Percentiles rank a stretch among this genome's conserved stretches.
These are phyloP conservation scores for Platanthera guangdongensis DNA, from an alignment of 106 monocot genomes.

Conservation along the genomic window DNA sequence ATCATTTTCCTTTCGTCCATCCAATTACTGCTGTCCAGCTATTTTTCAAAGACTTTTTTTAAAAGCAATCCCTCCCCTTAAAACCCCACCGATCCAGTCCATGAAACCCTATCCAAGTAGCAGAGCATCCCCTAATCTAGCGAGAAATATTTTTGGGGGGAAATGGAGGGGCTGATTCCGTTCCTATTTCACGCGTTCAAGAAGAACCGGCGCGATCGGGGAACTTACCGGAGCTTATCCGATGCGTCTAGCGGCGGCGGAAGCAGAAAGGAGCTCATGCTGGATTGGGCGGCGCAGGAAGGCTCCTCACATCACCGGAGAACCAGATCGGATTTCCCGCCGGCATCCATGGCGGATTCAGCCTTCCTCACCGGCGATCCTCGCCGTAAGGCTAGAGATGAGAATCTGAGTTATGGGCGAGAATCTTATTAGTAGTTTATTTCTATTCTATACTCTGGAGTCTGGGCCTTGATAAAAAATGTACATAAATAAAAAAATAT, in stretches of 20 bases:
- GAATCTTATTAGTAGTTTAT: too few species aligned
- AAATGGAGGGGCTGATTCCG: slow-evolving; percentile 7
- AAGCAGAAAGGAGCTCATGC: neutral
- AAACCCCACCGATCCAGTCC: neutral
- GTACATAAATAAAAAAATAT: too few species aligned
- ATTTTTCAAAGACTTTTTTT: neutral
- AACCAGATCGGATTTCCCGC: slow-evolving; percentile 12
- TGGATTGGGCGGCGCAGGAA: slow-evolving; percentile 3
- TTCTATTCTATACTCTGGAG: too few species aligned
- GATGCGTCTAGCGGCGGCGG: slow-evolving; percentile 2
- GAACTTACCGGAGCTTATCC: slow-evolving; percentile 2
- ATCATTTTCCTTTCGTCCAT: neutral
- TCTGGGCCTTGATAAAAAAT: too few species aligned
- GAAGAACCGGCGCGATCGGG: neutral
- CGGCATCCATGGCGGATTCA: neutral
- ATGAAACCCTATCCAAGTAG: neutral
- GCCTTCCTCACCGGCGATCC: slow-evolving; percentile 1
- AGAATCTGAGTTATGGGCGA: neutral
- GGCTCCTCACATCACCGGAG: slow-evolving; percentile 12
- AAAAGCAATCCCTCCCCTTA: neutral
- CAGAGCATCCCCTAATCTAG: neutral
- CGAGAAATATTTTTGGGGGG: neutral
- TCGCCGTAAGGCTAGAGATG: neutral
- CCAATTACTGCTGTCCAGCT: neutral
- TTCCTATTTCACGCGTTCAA: slow-evolving; percentile 7